Conservation (phyloP, 768 basidiomycete species). For the Tephrocybe sp. region DNA sequence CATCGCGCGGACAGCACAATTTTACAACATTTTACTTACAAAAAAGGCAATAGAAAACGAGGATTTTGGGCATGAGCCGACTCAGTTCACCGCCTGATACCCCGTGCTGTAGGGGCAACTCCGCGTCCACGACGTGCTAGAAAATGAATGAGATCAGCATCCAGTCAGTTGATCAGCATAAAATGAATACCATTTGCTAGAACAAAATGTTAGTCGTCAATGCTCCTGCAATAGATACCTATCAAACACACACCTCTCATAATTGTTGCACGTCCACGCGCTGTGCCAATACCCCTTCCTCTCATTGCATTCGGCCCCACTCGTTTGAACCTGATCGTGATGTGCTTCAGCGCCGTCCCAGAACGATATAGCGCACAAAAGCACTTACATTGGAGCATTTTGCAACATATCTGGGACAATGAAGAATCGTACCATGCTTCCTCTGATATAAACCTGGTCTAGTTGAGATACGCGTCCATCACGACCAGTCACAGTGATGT, state of each 20-base stretch:
- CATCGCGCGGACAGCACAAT: conserved; percentile 10
- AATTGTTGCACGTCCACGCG: conserved; percentile 96
- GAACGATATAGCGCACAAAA: conserved; percentile 6
- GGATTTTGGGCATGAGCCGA: neutral
- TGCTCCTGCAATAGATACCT: conserved; percentile 1
- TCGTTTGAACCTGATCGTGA: conserved; percentile 85
- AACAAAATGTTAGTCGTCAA: conserved; percentile 19
- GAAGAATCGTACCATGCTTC: conserved; percentile 97
- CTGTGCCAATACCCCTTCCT: conserved; percentile 98
- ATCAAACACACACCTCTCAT: conserved; percentile 76
- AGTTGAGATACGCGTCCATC: conserved; percentile 98
- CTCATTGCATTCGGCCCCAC: conserved; percentile 98
- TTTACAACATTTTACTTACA: conserved; percentile 9
- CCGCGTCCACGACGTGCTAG: conserved; percentile 87
- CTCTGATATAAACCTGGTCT: conserved; percentile 98
- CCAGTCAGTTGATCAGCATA: neutral
- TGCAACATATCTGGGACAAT: conserved; percentile 99
- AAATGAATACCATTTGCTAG: conserved; percentile 67
- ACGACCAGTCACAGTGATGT: conserved; percentile 96
- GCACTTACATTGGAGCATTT: conserved; percentile 93
- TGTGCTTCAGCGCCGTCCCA: neutral
- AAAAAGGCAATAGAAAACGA: neutral
- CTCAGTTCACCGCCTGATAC: conserved; percentile 72
- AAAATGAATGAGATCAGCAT: conserved; percentile 13
- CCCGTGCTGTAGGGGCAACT: conserved; percentile 66